A percentile compares a stretch with the other conserved stretches of the same genome.
Evolutionary conservation across 495 filamentous ascomycete genomes (phyloP).

Genomic region (Neurospora intermedia): DNA sequence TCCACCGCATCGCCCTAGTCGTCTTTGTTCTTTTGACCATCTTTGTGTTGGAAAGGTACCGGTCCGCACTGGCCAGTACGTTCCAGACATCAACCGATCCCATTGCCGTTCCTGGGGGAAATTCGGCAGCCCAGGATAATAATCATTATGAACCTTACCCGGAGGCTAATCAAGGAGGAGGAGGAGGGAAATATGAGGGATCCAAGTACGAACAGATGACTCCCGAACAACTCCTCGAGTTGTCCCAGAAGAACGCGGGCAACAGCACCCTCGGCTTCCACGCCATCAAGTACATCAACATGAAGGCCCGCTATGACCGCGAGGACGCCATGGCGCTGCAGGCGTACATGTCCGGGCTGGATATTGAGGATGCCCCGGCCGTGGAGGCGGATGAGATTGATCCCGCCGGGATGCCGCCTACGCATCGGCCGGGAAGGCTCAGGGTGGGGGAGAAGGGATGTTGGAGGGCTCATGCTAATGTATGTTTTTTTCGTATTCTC

Average conservation of each 20-base stretch:
- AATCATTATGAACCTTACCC: not conserved
- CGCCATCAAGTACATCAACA: constrained; percentile 13
- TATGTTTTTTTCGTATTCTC: not conserved
- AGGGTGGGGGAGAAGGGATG: constrained; percentile 10
- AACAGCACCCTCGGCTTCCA: constrained; percentile 16
- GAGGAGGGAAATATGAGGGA: not conserved
- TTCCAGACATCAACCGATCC: not conserved
- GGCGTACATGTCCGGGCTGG: constrained; percentile 11
- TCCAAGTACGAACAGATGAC: not conserved
- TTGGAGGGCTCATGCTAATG: constrained; percentile 15
- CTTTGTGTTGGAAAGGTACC: constrained; percentile 8
- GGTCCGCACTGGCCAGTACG: not conserved
- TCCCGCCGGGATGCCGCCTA: constrained; percentile 14
- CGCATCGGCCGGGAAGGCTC: constrained; percentile 7
- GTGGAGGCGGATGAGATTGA: constrained; percentile 14
- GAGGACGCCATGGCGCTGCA: constrained; percentile 14
- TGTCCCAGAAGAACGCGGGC: constrained; percentile 7
- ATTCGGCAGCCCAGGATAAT: not conserved
- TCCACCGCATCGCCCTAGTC: constrained; percentile 6
- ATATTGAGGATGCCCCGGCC: constrained; percentile 9
- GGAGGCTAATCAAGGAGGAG: not conserved
- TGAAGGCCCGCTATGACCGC: constrained; percentile 15
- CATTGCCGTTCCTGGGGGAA: not conserved
- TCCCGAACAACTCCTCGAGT: not conserved
- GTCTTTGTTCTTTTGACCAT: constrained; percentile 1